Percentiles rank a stretch among this genome's conserved stretches.
phyloP scores from a whole-genome alignment of 1,284 basidiomycete genomes.

The Cryptococcus maquisensis region DNA sequence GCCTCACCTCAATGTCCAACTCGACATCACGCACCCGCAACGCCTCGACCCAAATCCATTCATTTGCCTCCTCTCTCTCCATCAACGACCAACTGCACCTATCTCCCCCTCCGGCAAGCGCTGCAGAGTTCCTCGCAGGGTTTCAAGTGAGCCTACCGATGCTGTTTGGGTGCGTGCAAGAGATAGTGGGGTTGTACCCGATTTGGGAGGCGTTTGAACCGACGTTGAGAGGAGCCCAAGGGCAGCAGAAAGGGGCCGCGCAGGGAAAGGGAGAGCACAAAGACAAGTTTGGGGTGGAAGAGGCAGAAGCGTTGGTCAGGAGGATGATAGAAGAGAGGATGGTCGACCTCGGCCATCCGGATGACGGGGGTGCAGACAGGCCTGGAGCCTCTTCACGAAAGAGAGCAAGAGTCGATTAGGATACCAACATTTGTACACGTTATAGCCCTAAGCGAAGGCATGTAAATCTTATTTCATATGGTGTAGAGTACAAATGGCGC shows the following conservation, averaged over 20 bases:
- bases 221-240: constrained; percentile 3
- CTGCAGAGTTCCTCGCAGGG: constrained; percentile 68
- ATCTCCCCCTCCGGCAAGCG: constrained; percentile 27
- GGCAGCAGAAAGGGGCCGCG: constrained; percentile 50
- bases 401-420: constrained; percentile 22
- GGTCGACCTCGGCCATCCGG: constrained; percentile 59
- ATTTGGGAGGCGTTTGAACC: constrained; percentile 71
- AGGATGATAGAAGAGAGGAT: constrained; percentile 66
- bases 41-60: constrained; percentile 47
- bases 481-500: no score
- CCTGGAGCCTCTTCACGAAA: background rate
- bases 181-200: constrained; percentile 82
- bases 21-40: constrained; percentile 46
- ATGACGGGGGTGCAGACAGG: constrained; percentile 27
- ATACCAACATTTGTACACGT: background rate
- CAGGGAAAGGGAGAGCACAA: constrained; percentile 34
- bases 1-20: constrained; percentile 36
- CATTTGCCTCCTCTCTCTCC: constrained; percentile 49
- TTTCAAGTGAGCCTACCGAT: constrained; percentile 79
- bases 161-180: constrained; percentile 81
- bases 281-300: constrained; percentile 41
- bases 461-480: no score
- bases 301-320: constrained; percentile 52
- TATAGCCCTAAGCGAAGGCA: no score
- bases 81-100: constrained; percentile 36